Base-by-base conservation (phyloP, 2,329 filamentous ascomycete genomes). In the Corniculantispora saksenae region DNA sequence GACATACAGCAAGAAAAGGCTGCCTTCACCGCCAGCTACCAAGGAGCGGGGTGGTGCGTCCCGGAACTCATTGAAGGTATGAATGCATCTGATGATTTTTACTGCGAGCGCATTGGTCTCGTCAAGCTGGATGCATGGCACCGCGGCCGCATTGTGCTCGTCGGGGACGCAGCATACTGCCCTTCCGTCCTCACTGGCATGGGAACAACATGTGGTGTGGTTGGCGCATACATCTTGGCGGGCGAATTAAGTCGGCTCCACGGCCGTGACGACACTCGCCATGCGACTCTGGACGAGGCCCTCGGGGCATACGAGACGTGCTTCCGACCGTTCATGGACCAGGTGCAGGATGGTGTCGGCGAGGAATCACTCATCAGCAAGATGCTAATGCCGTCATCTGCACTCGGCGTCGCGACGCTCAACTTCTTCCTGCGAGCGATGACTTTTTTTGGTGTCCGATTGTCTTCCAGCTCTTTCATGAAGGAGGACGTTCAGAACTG, bases 221-320 rank as follows among this genome's bases (percentile, higher is more conserved):
- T 83, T 0, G 81, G 81, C 0, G 83, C 84, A 0, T 89, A 88
- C 69, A 73, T 86, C 2, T 76, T 89, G 4, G 86, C 85, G 0
- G 86, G 86, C 2, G 85, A 86, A 73, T 72, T 84, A 17, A 71
- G 72, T 27, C 29, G 32, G 29, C 40, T 56, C 27, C 70, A 72
- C 3, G 78, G 8, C 76, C 74, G 29, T 32, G 21, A 21, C 10
- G 19, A 6, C 10, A 12, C 19, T 8, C 2, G 27, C 15, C 48
- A 53, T 23, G 2, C 47, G 13, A 25, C 17, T 8, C 68, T 81
- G 2, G 61, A 66, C 2, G 69, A 54, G 0, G 82, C 78, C 25
- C 73, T 83, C 15, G 68, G 70, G 43, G 72, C 71, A 0, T 86
- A 86, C 66, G 80, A 85, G 57, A 63, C 68, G n/a, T 71, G 70